These are phyloP conservation scores for Colletotrichum camelliae DNA, from an alignment of 2,329 filamentous ascomycete genomes.

Conservation along the genomic window DNA sequence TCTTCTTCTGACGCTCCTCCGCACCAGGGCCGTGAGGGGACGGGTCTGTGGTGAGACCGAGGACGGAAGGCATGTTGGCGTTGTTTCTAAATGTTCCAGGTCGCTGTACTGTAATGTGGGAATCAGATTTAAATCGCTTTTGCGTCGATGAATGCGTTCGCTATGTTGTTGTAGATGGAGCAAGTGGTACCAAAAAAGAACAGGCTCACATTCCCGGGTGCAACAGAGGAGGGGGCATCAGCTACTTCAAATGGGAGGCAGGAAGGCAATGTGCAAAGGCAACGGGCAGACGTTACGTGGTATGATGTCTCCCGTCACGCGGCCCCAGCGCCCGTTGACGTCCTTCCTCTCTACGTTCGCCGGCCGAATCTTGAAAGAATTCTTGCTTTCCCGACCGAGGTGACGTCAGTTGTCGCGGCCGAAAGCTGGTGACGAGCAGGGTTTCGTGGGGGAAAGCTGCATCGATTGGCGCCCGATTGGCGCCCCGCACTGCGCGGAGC, in stretches of 20 bases:
- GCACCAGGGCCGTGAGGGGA: conserved; percentile 21
- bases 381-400: conserved; percentile 8
- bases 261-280: neutral
- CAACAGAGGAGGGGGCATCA: neutral
- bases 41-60: conserved; percentile 36
- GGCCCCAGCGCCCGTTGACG: conserved; percentile 17
- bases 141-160: neutral
- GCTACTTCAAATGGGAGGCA: neutral
- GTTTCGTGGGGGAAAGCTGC: neutral
- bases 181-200: neutral
- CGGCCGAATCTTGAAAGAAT: conserved; percentile 8
- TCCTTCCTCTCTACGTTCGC: neutral
- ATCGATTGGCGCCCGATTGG: neutral
- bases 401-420: conserved; percentile 13
- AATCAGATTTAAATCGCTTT: neutral
- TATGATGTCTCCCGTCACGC: conserved; percentile 20
- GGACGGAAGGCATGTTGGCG: conserved; percentile 33
- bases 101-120: neutral
- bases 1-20: conserved; percentile 16
- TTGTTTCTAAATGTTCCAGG: neutral
- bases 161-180: neutral
- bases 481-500: conserved; percentile 6
- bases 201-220: neutral
- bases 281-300: neutral
- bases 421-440: neutral